These are phyloP conservation scores for Trametes punicea DNA, from an alignment of 768 basidiomycete genomes.

Conservation along the genomic window DNA sequence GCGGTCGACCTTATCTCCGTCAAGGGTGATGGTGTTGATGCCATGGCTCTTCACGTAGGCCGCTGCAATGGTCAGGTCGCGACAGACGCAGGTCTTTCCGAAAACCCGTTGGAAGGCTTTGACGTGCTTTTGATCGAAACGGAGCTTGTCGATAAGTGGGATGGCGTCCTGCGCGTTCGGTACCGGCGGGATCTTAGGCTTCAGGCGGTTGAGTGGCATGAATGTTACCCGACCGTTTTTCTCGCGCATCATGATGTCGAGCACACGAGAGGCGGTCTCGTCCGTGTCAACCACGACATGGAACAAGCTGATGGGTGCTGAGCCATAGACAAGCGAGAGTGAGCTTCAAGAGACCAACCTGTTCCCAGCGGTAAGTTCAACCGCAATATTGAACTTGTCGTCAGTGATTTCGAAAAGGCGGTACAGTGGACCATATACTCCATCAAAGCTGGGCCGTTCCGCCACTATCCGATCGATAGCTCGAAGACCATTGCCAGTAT, in stretches of 20 bases:
- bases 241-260: constrained; percentile 91
- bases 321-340: constrained; percentile 1
- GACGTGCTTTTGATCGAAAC: constrained; percentile 62
- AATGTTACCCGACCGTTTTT: constrained; percentile 95
- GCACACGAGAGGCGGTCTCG: constrained; percentile 84
- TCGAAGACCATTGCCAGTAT: constrained; percentile 84
- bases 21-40: constrained; percentile 95
- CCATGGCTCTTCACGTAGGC: constrained; percentile 93
- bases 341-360: constrained; percentile 48
- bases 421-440: constrained; percentile 93
- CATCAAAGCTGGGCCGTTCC: constrained; percentile 66
- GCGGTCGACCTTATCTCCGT: constrained; percentile 96
- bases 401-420: constrained; percentile 90
- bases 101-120: constrained; percentile 97
- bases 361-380: constrained; percentile 94
- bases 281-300: constrained; percentile 98
- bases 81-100: constrained; percentile 94
- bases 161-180: constrained; percentile 77
- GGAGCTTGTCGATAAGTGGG: constrained; percentile 79
- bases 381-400: constrained; percentile 82
- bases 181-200: constrained; percentile 62
- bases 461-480: constrained; percentile 79
- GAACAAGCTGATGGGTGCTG: constrained; percentile 62
- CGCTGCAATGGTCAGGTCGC: constrained; percentile 87
- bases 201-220: constrained; percentile 95